Base-by-base conservation (phyloP, 1,139 yeast genomes). In the Scheffersomyces titani region DNA sequence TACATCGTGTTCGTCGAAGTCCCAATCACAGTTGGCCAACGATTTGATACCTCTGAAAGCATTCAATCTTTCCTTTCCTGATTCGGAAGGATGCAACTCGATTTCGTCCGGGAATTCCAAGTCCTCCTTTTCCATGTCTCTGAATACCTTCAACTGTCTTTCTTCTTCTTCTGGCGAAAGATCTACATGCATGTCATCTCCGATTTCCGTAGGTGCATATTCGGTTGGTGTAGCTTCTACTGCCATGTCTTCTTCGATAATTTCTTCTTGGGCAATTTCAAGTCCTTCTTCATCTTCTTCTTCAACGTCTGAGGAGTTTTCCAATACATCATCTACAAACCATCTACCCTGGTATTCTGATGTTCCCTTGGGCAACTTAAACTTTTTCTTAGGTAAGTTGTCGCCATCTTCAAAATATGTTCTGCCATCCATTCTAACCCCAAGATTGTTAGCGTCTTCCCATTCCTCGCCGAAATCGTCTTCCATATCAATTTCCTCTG, bases 81-180 rank as follows among this genome's bases (percentile, higher is more conserved):
- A 82, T 63, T 84, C 92, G 5, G 74, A 69, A 40, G 98, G 98
- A 55, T 82, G 84, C 52, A 94, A 76, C 71, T 96, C 98, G 56
- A 93, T 75, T 74, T 96, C 99, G 74, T 96, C 99, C 0, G 99
- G 98, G 78, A 92, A 94, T 65, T 94, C 97, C 50, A 87, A 81
- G 69, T 94, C 98, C 53, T 92, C 98, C 59, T 83, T 83, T 61
- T 88, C 97, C 57, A 85, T 74, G 50, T 81, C 80, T 67, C 97
- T 85, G 74, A 80, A 92, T 65, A 82, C 86, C 56, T 82, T 77
- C 61, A 92, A 78, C 71, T 92, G 98, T 64, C 86, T 82, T 61
- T 85, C 86, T 72, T 92, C 98, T 66, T 92, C 97, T 63, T 90
- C 97, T 19, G 89, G 87, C 1, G 90, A 77, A 55, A 92, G 77